Percentiles rank a stretch among this genome's conserved stretches.
These are phyloP conservation scores for Beauveria varroae DNA, from an alignment of 2,329 filamentous ascomycete genomes.

Conservation along the genomic window DNA sequence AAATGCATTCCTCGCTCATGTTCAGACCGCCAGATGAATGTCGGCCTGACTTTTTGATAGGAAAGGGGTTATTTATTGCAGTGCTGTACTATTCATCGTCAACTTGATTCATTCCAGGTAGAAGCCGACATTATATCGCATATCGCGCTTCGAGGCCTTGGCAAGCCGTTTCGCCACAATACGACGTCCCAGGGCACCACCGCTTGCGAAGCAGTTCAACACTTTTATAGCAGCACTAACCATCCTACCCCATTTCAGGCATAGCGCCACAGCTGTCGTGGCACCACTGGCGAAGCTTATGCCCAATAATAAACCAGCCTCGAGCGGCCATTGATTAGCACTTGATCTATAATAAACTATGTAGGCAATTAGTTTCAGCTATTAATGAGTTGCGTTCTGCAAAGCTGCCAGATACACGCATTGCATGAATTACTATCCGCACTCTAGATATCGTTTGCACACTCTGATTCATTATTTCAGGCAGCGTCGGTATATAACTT, in stretches of 20 bases:
- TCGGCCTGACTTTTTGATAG: not conserved
- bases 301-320: not conserved
- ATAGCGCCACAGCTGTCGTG: slow-evolving; percentile 6
- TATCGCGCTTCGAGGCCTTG: too few relatives aligned
- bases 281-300: not conserved
- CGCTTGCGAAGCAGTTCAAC: not conserved
- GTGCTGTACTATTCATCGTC: not conserved
- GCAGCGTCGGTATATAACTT: too few relatives aligned
- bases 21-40: slow-evolving; percentile 7
- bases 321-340: not conserved
- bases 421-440: too few relatives aligned
- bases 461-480: too few relatives aligned
- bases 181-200: too few relatives aligned
- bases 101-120: not conserved
- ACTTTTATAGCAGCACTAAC: not conserved
- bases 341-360: too few relatives aligned
- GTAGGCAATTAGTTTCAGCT: too few relatives aligned
- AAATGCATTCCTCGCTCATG: not conserved
- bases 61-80: not conserved
- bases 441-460: too few relatives aligned
- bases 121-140: too few relatives aligned
- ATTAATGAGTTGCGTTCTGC: too few relatives aligned
- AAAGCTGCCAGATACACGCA: too few relatives aligned
- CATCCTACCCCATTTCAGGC: not conserved
- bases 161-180: too few relatives aligned